A percentile compares a stretch with the other conserved stretches of the same genome.
phyloP scores from a whole-genome alignment of 176 grass and related monocot species.

The Carex littledalei region DNA sequence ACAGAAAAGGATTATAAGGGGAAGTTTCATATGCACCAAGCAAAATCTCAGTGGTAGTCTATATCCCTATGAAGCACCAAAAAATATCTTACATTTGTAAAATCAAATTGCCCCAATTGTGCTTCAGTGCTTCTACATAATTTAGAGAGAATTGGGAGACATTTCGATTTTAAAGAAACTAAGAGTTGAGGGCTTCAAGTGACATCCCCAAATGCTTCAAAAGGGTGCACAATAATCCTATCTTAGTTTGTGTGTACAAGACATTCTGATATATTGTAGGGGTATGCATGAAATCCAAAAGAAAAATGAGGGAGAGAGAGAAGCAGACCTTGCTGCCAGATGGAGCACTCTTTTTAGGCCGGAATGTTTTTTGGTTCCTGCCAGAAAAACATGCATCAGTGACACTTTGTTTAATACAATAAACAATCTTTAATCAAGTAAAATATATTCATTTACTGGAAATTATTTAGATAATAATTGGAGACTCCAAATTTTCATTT shows the following conservation, averaged over 20 bases:
- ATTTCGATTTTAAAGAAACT: not conserved
- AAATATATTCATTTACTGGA: not conserved
- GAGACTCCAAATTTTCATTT: not conserved
- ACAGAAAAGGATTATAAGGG: not conserved
- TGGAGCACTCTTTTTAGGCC: slow-evolving; percentile 95
- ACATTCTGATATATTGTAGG: not conserved
- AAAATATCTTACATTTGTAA: not conserved
- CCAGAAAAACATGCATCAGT: not conserved
- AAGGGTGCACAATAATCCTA: not conserved
- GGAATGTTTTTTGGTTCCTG: slow-evolving; percentile 98
- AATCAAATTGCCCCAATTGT: not conserved
- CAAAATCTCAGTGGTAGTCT: not conserved
- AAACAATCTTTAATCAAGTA: not conserved
- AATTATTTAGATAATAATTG: not conserved
- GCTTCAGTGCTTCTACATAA: not conserved
- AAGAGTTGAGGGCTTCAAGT: not conserved
- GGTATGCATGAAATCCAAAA: not conserved
- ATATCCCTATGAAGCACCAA: not conserved
- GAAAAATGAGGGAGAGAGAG: not conserved
- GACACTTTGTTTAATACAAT: not conserved
- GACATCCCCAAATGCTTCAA: not conserved
- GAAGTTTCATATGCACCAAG: not conserved
- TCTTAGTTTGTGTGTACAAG: not conserved
- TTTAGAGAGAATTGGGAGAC: not conserved
- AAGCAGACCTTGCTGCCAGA: slow-evolving; percentile 80